Base-by-base conservation (phyloP, 2,329 filamentous ascomycete genomes). In the Exophiala viscosa region DNA sequence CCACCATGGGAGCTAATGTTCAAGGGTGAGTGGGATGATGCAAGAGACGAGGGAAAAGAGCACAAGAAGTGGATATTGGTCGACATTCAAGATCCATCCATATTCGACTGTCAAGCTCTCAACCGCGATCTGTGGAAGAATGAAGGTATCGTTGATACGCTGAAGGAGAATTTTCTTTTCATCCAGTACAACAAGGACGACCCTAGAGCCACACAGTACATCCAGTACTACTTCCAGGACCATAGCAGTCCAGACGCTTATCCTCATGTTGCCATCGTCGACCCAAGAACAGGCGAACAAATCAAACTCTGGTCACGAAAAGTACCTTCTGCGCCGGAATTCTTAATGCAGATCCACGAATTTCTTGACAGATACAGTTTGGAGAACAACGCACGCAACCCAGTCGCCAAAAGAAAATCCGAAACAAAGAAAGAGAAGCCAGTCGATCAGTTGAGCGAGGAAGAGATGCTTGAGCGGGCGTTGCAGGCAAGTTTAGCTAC, bases 121-220 rank as follows among this genome's bases (percentile, higher is more conserved):
- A 99, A 99, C 67, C 82, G 93, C 40, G 93, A 99, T 67, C 84
- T 97, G 48, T 99, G 93, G 93, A 96, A 96, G 72, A 87, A 96
- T 62, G 70, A 81, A 14, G 80, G 84, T 2, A 83, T 99, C 52
- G 83, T 81, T 63, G 83, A 88, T n/a, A 82, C 95, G 1, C 78
- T 99, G 28, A 82, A 82, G 63, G 92, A 96, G 67, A 91, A 95
- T 72, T 99, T 99, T 68, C 81, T 99, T 61, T 99, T 99, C 70
- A 74, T 99, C 63, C 93, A 99, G 66, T 97, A 93, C 73, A 84
- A 86, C 62, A 96, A 95, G 70, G 85, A 90, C 59, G 90, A 95
- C 62, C 81, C 83, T 0, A 81, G 85, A 34, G 89, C 88, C 0
- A 77, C 83, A 59, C 84, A 90, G 60, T 99, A 95, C 69, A 77